Conservation (phyloP, 495 filamentous ascomycete species). For the Friedmanniomyces endolithicus region DNA sequence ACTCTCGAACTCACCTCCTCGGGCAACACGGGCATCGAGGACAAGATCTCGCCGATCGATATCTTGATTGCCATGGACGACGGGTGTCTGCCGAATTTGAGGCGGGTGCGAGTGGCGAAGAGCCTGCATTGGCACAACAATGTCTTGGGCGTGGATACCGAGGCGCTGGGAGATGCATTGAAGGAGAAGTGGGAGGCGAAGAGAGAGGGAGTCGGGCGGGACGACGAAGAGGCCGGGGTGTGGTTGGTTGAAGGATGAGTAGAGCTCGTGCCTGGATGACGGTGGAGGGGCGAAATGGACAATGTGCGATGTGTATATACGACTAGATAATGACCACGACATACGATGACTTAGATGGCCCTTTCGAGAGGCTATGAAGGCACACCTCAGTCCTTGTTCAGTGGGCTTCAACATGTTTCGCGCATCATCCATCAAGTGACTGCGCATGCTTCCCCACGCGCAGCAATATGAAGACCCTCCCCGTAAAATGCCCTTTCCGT, state of each 20-base stretch:
- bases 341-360: too few relatives aligned
- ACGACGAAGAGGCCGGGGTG: slow-evolving; percentile 10
- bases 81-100: slow-evolving; percentile 17
- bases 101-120: slow-evolving; percentile 17
- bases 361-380: too few relatives aligned
- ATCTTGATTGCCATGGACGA: slow-evolving; percentile 14
- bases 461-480: too few relatives aligned
- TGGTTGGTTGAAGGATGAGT: slow-evolving; percentile 12
- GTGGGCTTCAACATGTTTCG: too few relatives aligned
- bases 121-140: slow-evolving; percentile 19
- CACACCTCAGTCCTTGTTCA: too few relatives aligned
- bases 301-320: too few relatives aligned
- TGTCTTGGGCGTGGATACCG: slow-evolving; percentile 9
- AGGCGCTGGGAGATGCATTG: slow-evolving; percentile 18
- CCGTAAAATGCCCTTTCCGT: too few relatives aligned
- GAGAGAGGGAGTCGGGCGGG: slow-evolving; percentile 10
- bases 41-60: slow-evolving; percentile 16
- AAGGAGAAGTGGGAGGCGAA: background rate
- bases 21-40: slow-evolving; percentile 8
- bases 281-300: too few relatives aligned
- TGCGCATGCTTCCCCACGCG: too few relatives aligned
- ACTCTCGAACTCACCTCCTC: slow-evolving; percentile 17
- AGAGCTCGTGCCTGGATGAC: too few relatives aligned
- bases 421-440: too few relatives aligned
- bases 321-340: too few relatives aligned